Percentiles rank a stretch among this genome's conserved stretches.
Conservation (phyloP, 129 eudicot species). For the Sambucus nigra region DNA sequence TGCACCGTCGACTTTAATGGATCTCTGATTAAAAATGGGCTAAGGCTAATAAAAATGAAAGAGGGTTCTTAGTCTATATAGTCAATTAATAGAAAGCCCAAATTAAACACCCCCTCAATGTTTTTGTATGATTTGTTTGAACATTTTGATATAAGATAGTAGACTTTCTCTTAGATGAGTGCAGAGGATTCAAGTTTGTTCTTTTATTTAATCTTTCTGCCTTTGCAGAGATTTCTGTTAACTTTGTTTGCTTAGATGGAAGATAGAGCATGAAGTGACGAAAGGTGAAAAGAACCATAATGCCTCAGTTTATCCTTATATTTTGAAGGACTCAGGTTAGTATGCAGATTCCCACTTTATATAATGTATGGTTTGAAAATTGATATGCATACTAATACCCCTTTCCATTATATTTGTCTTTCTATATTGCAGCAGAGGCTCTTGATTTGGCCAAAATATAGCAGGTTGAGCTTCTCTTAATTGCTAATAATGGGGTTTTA, state of each 20-base stretch:
- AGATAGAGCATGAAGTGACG: not conserved
- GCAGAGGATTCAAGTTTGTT: not conserved
- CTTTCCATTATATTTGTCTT: no score
- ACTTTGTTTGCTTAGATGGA: not conserved
- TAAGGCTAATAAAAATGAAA: no score
- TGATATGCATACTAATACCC: no score
- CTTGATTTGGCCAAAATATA: not conserved
- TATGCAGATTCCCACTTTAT: not conserved
- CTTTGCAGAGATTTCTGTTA: not conserved
- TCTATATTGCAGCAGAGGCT: not conserved
- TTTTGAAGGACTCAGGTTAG: slow-evolving; percentile 4
- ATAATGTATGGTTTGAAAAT: not conserved
- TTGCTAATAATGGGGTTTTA: no score
- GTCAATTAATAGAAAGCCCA: no score
- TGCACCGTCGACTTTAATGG: no score
- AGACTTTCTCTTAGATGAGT: not conserved
- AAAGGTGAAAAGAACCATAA: not conserved
- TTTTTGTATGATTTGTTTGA: no score
- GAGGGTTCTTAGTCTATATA: no score
- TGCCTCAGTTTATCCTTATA: not conserved
- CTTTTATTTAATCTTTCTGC: not conserved
- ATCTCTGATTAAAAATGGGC: no score
- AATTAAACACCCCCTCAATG: no score
- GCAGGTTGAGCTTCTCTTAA: not conserved
- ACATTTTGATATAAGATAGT: not conserved